phyloP scores from a whole-genome alignment of 805 yeast genomes.

The Candida chauliodis region DNA sequence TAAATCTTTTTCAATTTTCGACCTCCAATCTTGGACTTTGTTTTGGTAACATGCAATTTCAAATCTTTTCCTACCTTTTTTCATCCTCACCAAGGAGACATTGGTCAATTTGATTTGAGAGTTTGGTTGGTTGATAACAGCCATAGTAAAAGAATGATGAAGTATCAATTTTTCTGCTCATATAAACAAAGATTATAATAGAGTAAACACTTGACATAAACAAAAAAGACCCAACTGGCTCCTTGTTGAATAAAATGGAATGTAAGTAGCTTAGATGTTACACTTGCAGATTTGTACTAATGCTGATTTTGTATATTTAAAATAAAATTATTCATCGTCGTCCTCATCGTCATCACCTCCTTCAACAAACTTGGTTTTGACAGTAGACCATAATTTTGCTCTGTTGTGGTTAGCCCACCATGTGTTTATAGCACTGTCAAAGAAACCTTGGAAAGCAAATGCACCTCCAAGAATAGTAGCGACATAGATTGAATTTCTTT shows the following conservation, averaged over 20 bases:
- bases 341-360: conserved; percentile 60
- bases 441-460: conserved; percentile 77
- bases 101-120: conserved; percentile 89
- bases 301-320: no score
- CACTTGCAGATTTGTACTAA: no score
- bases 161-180: background rate
- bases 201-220: no score
- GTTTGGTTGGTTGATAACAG: conserved; percentile 76
- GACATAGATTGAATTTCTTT: conserved; percentile 88
- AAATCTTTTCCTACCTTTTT: conserved; percentile 85
- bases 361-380: conserved; percentile 54
- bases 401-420: conserved; percentile 78
- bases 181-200: no score
- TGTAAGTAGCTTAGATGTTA: no score
- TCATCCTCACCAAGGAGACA: conserved; percentile 88
- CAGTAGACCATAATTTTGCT: conserved; percentile 84
- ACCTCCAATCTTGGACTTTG: conserved; percentile 93
- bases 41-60: conserved; percentile 97
- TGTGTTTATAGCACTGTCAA: conserved; percentile 61
- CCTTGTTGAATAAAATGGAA: no score
- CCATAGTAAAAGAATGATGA: conserved; percentile 23
- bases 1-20: conserved; percentile 82
- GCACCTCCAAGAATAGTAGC: conserved; percentile 80
- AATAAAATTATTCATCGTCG: conserved; percentile 45
- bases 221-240: no score